Conservation (phyloP, 352 stramenopile genomes). For the Globisporangium iwayamae region DNA sequence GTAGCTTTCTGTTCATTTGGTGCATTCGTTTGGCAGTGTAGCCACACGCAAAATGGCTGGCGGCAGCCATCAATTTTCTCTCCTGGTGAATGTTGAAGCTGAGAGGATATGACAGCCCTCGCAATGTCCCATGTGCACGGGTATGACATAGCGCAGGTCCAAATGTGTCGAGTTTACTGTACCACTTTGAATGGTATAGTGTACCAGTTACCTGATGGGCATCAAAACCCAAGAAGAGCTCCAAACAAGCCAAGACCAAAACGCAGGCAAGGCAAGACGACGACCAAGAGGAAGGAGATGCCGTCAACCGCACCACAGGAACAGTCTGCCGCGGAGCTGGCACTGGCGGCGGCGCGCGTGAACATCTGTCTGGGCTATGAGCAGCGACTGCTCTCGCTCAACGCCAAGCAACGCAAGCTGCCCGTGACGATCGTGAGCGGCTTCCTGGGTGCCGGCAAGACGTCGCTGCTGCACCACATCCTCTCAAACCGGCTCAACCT, state of each 20-base stretch:
- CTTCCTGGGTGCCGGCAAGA: constrained; percentile 69
- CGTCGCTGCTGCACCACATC: constrained; percentile 61
- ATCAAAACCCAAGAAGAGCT: constrained; percentile 3
- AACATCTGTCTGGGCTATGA: constrained; percentile 58
- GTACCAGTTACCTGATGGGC: not conserved
- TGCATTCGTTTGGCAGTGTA: not conserved
- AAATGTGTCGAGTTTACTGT: not conserved
- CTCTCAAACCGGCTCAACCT: constrained; percentile 66
- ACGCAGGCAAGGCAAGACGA: not conserved
- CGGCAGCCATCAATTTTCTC: not conserved
- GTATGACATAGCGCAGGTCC: too few relatives aligned
- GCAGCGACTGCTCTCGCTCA: constrained; percentile 46
- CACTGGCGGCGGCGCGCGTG: constrained; percentile 42
- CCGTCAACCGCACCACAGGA: not conserved
- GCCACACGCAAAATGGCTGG: not conserved
- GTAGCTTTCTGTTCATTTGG: not conserved
- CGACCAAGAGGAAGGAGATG: not conserved
- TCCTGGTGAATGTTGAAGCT: constrained; percentile 2
- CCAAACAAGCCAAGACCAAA: not conserved
- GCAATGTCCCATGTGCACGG: not conserved
- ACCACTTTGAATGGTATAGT: not conserved
- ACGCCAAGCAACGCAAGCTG: constrained; percentile 39
- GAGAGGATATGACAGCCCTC: not conserved
- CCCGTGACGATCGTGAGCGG: constrained; percentile 67
- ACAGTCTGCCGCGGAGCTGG: constrained; percentile 23